phyloP scores from a whole-genome alignment of 306 rosid genomes.

The Fagus crenata region DNA sequence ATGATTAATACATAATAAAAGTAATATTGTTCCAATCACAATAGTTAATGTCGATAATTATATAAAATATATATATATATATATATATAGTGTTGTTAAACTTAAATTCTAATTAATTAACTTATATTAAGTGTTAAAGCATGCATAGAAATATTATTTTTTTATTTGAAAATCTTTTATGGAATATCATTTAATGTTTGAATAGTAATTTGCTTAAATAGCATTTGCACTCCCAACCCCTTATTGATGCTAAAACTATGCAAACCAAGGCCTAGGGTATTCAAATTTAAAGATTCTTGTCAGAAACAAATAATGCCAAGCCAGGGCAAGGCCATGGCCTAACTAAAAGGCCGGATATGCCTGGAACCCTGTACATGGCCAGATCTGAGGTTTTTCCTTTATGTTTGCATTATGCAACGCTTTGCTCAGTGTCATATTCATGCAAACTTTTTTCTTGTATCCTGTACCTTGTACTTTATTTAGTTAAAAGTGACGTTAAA shows the following conservation, averaged over 20 bases:
- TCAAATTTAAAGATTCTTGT: slow-evolving; percentile 7
- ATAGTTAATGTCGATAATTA: too few species aligned
- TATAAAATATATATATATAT: too few species aligned
- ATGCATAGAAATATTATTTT: too few species aligned
- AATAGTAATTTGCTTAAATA: too few species aligned
- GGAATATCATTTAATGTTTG: too few species aligned
- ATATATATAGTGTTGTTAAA: too few species aligned
- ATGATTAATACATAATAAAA: too few species aligned
- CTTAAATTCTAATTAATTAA: too few species aligned
- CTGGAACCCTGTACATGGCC: background rate
- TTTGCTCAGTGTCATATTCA: background rate
- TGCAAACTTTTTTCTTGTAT: background rate
- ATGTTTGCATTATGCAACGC: slow-evolving; percentile 5
- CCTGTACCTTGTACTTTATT: background rate
- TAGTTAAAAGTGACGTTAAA: background rate
- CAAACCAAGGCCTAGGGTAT: background rate
- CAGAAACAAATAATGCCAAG: background rate
- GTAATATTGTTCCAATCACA: too few species aligned
- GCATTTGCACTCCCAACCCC: too few species aligned
- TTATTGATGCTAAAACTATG: background rate
- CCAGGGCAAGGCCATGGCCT: background rate
- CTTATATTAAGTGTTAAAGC: too few species aligned
- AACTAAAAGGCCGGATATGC: background rate
- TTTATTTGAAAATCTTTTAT: background rate
- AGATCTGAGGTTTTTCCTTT: background rate